Evolutionary conservation across 2,329 filamentous ascomycete genomes (phyloP).

Genomic region (Xylaria sp.): DNA sequence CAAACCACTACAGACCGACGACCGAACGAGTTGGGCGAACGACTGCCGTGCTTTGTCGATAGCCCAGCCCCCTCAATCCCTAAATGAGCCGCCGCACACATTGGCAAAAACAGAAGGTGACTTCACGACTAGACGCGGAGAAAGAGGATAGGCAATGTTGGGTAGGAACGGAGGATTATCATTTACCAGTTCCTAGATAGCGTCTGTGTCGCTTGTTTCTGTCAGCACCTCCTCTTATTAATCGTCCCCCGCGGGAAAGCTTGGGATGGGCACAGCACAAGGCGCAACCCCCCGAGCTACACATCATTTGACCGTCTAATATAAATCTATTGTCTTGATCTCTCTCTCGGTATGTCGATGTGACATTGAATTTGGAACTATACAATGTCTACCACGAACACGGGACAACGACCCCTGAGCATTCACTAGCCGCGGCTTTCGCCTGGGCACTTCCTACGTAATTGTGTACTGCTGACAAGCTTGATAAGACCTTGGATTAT

Average conservation of each 20-base stretch:
- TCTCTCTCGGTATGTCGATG: not conserved
- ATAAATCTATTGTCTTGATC: conserved; percentile 1
- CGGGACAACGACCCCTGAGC: not conserved
- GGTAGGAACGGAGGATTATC: conserved; percentile 24
- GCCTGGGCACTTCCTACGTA: conserved; percentile 4
- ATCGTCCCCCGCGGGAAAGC: conserved; percentile 9
- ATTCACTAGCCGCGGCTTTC: conserved; percentile 18
- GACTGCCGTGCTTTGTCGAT: conserved; percentile 42
- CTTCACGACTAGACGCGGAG: conserved; percentile 31
- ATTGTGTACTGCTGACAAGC: conserved; percentile 6
- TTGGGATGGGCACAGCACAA: conserved; percentile 14
- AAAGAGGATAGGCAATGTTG: conserved; percentile 22
- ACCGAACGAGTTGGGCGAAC: conserved; percentile 13
- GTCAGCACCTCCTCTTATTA: conserved; percentile 15
- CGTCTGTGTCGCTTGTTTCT: conserved; percentile 28
- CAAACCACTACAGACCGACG: conserved; percentile 26
- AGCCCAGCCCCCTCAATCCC: conserved; percentile 43
- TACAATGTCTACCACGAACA: conserved; percentile 1
- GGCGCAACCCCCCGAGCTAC: conserved; percentile 9
- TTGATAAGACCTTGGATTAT: conserved; percentile 1
- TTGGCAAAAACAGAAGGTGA: conserved; percentile 36
- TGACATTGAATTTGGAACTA: not conserved
- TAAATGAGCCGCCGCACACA: conserved; percentile 42
- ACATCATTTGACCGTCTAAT: conserved; percentile 21
- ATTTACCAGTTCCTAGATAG: conserved; percentile 33